Percentiles rank a stretch among this genome's conserved stretches.
Conservation (phyloP, 2,329 filamentous ascomycete species). For the Stemphylium lycopersici region DNA sequence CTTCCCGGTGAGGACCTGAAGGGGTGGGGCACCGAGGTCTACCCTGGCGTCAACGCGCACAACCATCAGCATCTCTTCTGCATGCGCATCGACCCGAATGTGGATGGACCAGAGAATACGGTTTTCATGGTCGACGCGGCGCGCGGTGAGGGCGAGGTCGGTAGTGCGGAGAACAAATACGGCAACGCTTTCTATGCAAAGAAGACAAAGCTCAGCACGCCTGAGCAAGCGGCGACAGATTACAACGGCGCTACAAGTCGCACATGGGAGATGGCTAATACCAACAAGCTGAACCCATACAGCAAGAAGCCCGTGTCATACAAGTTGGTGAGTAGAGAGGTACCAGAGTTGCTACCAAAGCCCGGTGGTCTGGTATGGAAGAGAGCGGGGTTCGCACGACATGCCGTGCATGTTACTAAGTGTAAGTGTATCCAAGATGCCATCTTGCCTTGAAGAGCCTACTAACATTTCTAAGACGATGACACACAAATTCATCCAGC, state of each 20-base stretch:
- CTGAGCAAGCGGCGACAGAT: conserved; percentile 72
- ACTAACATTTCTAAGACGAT: conserved; percentile 60
- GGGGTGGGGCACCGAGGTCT: conserved; percentile 91
- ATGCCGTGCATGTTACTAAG: conserved; percentile 86
- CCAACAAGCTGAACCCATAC: conserved; percentile 81
- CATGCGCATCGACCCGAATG: conserved; percentile 82
- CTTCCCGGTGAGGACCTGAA: conserved; percentile 78
- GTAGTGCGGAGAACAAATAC: conserved; percentile 81
- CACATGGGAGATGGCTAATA: conserved; percentile 91
- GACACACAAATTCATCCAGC: conserved; percentile 86
- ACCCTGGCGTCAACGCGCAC: conserved; percentile 89
- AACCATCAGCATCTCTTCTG: conserved; percentile 98
- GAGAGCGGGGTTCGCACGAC: conserved; percentile 82
- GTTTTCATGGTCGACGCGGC: conserved; percentile 83
- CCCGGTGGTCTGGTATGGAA: conserved; percentile 85
- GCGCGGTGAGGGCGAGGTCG: conserved; percentile 73
- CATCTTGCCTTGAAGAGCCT: not conserved
- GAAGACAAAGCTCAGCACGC: conserved; percentile 78
- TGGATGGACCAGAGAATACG: conserved; percentile 85
- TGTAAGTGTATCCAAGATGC: conserved; percentile 63
- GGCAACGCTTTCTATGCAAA: conserved; percentile 90
- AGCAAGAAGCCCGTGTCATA: conserved; percentile 85
- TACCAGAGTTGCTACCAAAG: conserved; percentile 79
- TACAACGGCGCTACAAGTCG: conserved; percentile 80
- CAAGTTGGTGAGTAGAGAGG: conserved; percentile 87